Conservation (phyloP, 1,139 yeast species). For the Saccharomyces hybrid region DNA sequence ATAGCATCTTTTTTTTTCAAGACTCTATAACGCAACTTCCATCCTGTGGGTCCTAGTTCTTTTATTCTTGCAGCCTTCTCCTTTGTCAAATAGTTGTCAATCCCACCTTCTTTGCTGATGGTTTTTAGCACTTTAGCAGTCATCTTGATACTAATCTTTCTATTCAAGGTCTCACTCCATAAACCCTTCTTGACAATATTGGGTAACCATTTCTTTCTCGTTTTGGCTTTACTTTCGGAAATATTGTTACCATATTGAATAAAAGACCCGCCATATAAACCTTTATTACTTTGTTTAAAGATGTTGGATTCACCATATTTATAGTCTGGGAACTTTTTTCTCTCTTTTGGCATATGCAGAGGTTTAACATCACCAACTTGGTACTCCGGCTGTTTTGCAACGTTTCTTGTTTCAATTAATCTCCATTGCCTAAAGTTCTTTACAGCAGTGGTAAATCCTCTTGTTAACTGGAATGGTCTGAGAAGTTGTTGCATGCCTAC, state of each 20-base stretch:
- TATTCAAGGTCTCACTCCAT: conserved; percentile 76
- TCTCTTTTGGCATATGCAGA: conserved; percentile 41
- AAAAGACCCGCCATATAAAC: conserved; percentile 84
- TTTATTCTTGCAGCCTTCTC: conserved; percentile 84
- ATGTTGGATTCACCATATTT: conserved; percentile 71
- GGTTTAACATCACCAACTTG: conserved; percentile 42
- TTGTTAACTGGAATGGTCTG: background rate
- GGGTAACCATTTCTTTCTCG: conserved; percentile 72
- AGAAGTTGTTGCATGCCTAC: background rate
- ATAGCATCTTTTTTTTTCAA: conserved; percentile 34
- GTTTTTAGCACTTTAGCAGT: conserved; percentile 82
- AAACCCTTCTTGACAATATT: conserved; percentile 66
- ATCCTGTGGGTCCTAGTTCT: conserved; percentile 86
- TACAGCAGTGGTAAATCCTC: conserved; percentile 11
- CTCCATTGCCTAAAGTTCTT: conserved; percentile 31
- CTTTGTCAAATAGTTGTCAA: conserved; percentile 78
- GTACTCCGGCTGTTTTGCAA: conserved; percentile 34
- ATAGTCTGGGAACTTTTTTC: conserved; percentile 60
- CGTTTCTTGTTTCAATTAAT: conserved; percentile 36
- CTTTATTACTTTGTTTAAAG: conserved; percentile 79
- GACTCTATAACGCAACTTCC: conserved; percentile 77
- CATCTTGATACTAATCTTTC: conserved; percentile 48
- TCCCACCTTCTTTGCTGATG: conserved; percentile 86
- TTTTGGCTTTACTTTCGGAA: conserved; percentile 70
- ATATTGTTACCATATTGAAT: conserved; percentile 70